Base-by-base conservation (phyloP, 495 filamentous ascomycete genomes). In the Podospora comata region DNA sequence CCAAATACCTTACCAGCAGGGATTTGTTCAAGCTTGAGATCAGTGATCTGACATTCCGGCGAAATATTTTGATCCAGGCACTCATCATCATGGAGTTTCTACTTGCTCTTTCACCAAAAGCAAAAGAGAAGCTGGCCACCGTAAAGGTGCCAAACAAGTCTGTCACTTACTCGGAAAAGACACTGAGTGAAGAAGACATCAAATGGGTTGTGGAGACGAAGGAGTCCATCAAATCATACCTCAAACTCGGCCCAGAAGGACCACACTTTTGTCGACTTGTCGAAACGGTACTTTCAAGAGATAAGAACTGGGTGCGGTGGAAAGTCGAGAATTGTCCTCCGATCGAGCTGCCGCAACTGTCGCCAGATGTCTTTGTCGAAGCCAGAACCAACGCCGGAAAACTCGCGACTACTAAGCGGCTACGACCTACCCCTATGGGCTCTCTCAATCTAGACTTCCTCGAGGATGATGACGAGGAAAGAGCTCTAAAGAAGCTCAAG, bases 251-350 rank as follows among this genome's bases (percentile, higher is more conserved):
- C 7, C 76, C 79, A n/a, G 89, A 92, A 66, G 96, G 96, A 16
- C 90, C 90, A 65, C 95, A 96, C 77, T 99, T 97, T 78, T 92
- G 91, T 76, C 91, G 95, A 30, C 93, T 97, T 87, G 92, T 99
- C 48, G 94, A 97, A 73, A 97, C 93, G 4, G 93, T 98, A 19
- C 84, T 99, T 23, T 91, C 92, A 5, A 85, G 95, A 67, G 95
- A 99, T 79, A 97, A 97, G 78, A 96, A 97, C 72, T 99, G 95
- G 95, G 93, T 94, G 56, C 90, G 91, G 60, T 99, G 95, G 95
- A 99, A 99, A 78, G 87, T 92, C 9, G 95, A 98, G 78, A 89
- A 87, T 62, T 98, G 95, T 77, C 93, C 92, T 32, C 84, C 88
- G 23, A 97, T 99, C 74, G 89, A 94, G 69, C 84, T 86, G 55